Conservation (phyloP, 257 asterid genomes). For the Nicotiana benthamiana region DNA sequence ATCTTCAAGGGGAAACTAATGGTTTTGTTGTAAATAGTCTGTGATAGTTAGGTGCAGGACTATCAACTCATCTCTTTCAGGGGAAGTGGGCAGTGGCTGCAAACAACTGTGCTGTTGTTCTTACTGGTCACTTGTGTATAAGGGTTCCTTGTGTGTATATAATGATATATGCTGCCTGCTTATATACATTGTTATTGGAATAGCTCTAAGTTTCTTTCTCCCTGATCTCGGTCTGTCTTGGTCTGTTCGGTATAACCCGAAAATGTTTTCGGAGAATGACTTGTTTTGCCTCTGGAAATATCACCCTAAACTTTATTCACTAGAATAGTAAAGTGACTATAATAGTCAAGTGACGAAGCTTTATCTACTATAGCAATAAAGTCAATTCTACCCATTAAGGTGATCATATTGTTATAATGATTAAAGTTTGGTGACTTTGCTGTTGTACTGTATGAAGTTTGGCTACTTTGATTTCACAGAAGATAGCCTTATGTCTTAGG, state of each 20-base stretch:
- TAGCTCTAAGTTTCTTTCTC: neutral
- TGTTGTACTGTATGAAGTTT: too few species aligned
- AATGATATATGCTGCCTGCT: neutral
- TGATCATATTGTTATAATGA: too few species aligned
- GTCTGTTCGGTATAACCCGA: neutral
- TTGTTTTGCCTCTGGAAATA: too few species aligned
- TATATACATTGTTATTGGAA: neutral
- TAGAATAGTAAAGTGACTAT: too few species aligned
- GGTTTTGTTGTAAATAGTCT: conserved; percentile 5
- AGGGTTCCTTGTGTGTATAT: neutral
- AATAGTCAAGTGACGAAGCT: too few species aligned
- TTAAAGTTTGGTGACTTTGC: too few species aligned
- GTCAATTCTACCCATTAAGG: too few species aligned
- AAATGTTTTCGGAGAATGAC: neutral
- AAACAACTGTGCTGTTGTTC: conserved; percentile 1
- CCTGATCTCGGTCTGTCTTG: neutral
- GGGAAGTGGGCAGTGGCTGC: neutral
- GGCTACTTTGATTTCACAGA: too few species aligned
- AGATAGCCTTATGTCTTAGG: too few species aligned
- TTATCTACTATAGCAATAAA: too few species aligned
- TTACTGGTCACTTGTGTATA: neutral
- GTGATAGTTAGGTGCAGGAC: conserved; percentile 9
- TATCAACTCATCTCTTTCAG: neutral
- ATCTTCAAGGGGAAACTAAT: neutral
- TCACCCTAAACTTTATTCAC: too few species aligned